Percentiles rank a stretch among this genome's conserved stretches.
These are phyloP conservation scores for Kurtzmaniella quercitrusa DNA, from an alignment of 1,139 yeast genomes.

Conservation along the genomic window DNA sequence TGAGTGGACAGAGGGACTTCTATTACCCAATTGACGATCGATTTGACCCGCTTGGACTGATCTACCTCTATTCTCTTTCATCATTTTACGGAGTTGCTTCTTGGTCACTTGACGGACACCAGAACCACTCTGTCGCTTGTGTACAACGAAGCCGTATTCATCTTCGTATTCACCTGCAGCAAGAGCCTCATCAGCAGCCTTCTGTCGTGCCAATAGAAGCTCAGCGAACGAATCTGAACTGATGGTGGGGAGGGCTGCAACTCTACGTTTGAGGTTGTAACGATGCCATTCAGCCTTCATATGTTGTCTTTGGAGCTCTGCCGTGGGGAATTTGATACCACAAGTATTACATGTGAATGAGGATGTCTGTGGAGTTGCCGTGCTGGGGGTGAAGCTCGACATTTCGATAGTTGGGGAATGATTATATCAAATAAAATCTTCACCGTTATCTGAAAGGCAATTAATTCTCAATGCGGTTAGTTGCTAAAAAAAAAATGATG, in stretches of 20 bases:
- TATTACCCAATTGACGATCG: slow-evolving; percentile 17
- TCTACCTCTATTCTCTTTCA: slow-evolving; percentile 10
- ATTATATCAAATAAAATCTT: too few species aligned
- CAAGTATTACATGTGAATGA: slow-evolving; percentile 85
- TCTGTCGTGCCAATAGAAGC: slow-evolving; percentile 45
- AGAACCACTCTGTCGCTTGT: slow-evolving; percentile 22
- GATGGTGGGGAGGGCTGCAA: slow-evolving; percentile 78
- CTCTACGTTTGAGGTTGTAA: slow-evolving; percentile 86
- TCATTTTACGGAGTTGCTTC: slow-evolving; percentile 15
- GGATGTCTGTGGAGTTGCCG: slow-evolving; percentile 31
- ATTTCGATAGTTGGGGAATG: slow-evolving; percentile 8
- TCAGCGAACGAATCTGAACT: slow-evolving; percentile 79
- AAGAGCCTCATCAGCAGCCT: slow-evolving; percentile 30
- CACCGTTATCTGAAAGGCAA: too few species aligned
- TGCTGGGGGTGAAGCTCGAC: slow-evolving; percentile 26
- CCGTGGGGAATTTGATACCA: slow-evolving; percentile 67
- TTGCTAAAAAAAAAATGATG: too few species aligned
- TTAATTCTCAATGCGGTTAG: too few species aligned
- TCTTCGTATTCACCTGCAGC: slow-evolving; percentile 36
- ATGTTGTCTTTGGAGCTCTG: slow-evolving; percentile 81
- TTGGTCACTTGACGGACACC: slow-evolving; percentile 20
- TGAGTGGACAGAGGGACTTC: slow-evolving; percentile 49
- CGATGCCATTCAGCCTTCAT: slow-evolving; percentile 98
- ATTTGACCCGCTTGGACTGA: slow-evolving; percentile 7
- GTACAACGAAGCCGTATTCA: slow-evolving; percentile 59